Evolutionary conservation across 805 yeast species (phyloP).

Genomic region (Komagataella pastoris): DNA sequence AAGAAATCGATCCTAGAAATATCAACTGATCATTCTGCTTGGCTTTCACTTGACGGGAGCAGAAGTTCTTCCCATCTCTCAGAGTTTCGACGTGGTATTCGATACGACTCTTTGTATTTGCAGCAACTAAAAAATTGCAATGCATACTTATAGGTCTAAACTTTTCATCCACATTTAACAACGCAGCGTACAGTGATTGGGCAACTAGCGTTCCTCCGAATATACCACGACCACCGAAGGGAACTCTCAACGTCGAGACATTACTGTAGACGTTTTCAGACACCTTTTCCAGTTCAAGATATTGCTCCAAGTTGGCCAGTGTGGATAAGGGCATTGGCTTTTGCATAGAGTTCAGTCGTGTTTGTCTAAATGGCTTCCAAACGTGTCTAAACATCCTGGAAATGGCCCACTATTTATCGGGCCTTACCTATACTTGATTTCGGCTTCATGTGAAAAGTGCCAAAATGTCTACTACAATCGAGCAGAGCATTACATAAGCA

Average conservation of each 20-base stretch:
- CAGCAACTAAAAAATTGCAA: slow-evolving; percentile 46
- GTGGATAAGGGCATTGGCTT: neutral
- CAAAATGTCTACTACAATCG: neutral
- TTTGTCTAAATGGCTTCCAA: neutral
- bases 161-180: slow-evolving; percentile 21
- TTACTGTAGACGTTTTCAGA: slow-evolving; percentile 12
- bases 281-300: slow-evolving; percentile 9
- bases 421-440: neutral
- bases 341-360: neutral
- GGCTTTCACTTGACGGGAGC: slow-evolving; percentile 40
- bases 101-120: slow-evolving; percentile 29
- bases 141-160: slow-evolving; percentile 51
- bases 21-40: slow-evolving; percentile 37
- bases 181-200: slow-evolving; percentile 49
- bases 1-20: slow-evolving; percentile 37
- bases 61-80: slow-evolving; percentile 37
- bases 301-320: neutral
- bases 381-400: neutral
- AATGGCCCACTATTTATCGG: neutral
- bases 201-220: slow-evolving; percentile 64
- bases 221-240: slow-evolving; percentile 47
- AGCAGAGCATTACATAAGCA: neutral
- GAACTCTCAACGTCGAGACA: slow-evolving; percentile 19
- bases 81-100: slow-evolving; percentile 39
- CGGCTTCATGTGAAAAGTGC: neutral